Evolutionary conservation across 1,284 basidiomycete genomes (phyloP), one percentile per base, ranked within the genome.

Genomic region (Schizophyllum commune): DNA sequence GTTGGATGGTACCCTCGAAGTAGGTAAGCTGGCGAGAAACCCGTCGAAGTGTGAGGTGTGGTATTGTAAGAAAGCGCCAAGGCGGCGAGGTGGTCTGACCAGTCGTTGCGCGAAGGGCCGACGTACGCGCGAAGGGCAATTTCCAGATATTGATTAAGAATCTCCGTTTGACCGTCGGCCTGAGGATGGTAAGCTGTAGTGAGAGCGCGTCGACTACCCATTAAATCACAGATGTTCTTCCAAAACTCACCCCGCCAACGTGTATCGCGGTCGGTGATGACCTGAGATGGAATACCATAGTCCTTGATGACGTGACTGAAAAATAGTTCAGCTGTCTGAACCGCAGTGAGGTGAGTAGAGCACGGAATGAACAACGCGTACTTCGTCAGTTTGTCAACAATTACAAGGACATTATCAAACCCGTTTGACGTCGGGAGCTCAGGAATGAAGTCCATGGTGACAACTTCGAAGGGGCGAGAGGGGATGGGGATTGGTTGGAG

Each of bases 371-470:
- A 77, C 19, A 72, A 65, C 0, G 69, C 71, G 61, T 69, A 69
- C 63, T 83, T 81, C 19, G 75, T 77, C 32, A 79, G 68, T 8
- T 68, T 68, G 65, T 76, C 71, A 7, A 74, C 66, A n/a, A 76
- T 67, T n/a, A 77, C 20, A 39, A 47, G 11, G 63, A 64, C 7
- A 73, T 67, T 58, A 71, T 69, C 33, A 60, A 52, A 15, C 57
- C 64, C 73, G 75, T 72, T 5, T 52, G 54, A 13, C 69, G 71
- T 75, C 72, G 78, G 61, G 66, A 76, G n/a, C 19, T 63, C 62
- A 1, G 59, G 59, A 32, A 63, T 63, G n/a, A 63, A 63, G 27
- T 63, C 62, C 62, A 68, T 67, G 0, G 66, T 61, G 0, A 68
- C 58, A 17, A 70, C 62, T 5, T 64, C 60, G 64, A 70, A 73